Conservation (phyloP, 352 stramenopile genomes). For the Phytophthora palmivora region DNA sequence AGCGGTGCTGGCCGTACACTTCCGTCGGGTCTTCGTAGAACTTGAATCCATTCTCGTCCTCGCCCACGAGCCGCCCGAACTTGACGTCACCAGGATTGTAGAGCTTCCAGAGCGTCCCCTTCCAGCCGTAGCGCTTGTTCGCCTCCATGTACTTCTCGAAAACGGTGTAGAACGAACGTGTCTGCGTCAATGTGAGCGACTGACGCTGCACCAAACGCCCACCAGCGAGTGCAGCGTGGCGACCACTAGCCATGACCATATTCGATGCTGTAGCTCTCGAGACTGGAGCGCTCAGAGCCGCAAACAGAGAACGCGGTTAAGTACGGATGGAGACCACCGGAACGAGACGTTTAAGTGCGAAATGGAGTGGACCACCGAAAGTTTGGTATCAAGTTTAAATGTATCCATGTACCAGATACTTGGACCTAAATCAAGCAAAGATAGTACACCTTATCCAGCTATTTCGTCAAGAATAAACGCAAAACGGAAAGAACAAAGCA, state of each 20-base stretch:
- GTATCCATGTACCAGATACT: too few species aligned
- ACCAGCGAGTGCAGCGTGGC: constrained; percentile 44
- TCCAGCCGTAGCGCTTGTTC: constrained; percentile 82
- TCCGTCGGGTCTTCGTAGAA: constrained; percentile 90
- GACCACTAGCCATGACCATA: constrained; percentile 33
- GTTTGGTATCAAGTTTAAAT: too few species aligned
- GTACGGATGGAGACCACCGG: constrained; percentile 13
- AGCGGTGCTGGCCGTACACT: constrained; percentile 78
- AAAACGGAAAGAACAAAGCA: too few species aligned
- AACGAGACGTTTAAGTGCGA: constrained; percentile 8
- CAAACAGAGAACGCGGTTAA: constrained; percentile 27
- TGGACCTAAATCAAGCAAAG: too few species aligned
- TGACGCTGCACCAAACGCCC: constrained; percentile 39
- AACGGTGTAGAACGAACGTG: constrained; percentile 78
- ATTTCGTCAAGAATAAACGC: too few species aligned
- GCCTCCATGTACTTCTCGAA: constrained; percentile 87
- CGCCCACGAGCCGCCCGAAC: constrained; percentile 82
- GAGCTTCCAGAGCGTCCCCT: constrained; percentile 88
- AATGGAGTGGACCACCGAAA: constrained; percentile 9
- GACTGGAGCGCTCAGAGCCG: constrained; percentile 15
- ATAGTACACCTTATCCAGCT: too few species aligned
- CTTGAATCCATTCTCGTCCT: constrained; percentile 87
- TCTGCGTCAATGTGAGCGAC: constrained; percentile 40
- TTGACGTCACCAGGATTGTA: constrained; percentile 91
- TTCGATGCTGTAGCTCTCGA: neutral